Base-by-base conservation (phyloP, 2,329 filamentous ascomycete species). In the Elsinoe fawcettii region DNA sequence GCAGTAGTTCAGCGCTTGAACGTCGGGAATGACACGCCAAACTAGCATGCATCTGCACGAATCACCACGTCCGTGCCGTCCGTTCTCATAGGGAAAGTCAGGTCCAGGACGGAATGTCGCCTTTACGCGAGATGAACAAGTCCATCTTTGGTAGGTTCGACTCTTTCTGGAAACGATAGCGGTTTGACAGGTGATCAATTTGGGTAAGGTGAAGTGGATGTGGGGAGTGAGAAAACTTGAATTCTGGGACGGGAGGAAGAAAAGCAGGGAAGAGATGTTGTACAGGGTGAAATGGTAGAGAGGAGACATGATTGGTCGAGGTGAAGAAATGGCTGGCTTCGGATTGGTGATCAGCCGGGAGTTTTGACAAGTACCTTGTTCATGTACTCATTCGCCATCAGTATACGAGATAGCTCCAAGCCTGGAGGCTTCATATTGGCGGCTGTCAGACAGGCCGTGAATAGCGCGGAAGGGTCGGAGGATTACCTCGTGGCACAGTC, bases 91-190 rank as follows among this genome's bases (percentile, higher is more conserved):
- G 16, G 23, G 5, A 32, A 12, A 49, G 12, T 30, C 22, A 22
- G 22, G 25, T 34, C n/a, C 6, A 32, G 25, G 25, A 22, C 46
- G 30, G 46, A 14, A 51, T 25, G 27, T 51, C 25, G 16, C 14
- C 16, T 37, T 32, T 34, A 34, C 25, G 46, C 46, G 46, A 51
- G 25, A 51, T 34, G 46, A 51, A 34, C 5, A 11, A 27, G 25
- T 18, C 46, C 18, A 5, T 34, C 34, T 51, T 8, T 2, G 27
- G 46, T 34, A 32, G 44, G 22, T 2, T 20, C 8, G 16, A 12
- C 44, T 49, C 22, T 16, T 49, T 49, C 44, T 49, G 44, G 44
- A 49, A 49, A 49, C 44, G 16, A 49, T 49, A 49, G 44, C 27
- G 44, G 44, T 49, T 49, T 49, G 44, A 49, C 44, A 49, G 44